phyloP scores from a whole-genome alignment of 192 early-diverging fungal species.

The Piromyces sp. region DNA sequence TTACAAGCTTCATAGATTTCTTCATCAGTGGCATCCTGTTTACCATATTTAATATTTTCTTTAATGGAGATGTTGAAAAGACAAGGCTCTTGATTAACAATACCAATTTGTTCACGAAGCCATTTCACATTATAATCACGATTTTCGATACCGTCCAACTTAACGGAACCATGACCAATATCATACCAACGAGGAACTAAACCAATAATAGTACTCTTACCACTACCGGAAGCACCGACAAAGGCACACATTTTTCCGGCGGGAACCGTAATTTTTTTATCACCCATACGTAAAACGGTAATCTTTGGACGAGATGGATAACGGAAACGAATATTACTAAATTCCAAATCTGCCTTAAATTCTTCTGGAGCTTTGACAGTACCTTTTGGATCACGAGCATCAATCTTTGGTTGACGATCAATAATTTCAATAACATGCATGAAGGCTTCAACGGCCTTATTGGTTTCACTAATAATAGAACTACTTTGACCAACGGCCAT shows the following conservation, averaged over 20 bases:
- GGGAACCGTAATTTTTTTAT: too few relatives aligned
- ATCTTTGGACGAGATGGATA: slow-evolving; percentile 1
- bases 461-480: too few relatives aligned
- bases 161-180: background rate
- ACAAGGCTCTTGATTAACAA: background rate
- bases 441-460: too few relatives aligned
- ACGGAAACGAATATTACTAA: background rate
- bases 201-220: slow-evolving; percentile 45
- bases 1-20: slow-evolving; percentile 30
- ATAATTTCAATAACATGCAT: too few relatives aligned
- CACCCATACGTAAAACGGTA: background rate
- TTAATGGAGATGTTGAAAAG: background rate
- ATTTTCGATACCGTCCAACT: background rate
- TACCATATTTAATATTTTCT: background rate
- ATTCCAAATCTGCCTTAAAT: background rate
- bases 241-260: slow-evolving; percentile 15
- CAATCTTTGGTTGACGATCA: too few relatives aligned
- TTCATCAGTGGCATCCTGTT: background rate
- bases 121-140: too few relatives aligned
- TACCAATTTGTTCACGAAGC: too few relatives aligned
- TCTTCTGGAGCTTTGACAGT: background rate
- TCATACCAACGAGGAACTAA: slow-evolving; percentile 27
- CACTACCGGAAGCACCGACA: slow-evolving; percentile 39
- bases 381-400: too few relatives aligned
- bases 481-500: too few relatives aligned